Evolutionary conservation across 1,284 basidiomycete genomes (phyloP), one percentile per base, ranked within the genome.

Genomic region (Fistulina hepatica): DNA sequence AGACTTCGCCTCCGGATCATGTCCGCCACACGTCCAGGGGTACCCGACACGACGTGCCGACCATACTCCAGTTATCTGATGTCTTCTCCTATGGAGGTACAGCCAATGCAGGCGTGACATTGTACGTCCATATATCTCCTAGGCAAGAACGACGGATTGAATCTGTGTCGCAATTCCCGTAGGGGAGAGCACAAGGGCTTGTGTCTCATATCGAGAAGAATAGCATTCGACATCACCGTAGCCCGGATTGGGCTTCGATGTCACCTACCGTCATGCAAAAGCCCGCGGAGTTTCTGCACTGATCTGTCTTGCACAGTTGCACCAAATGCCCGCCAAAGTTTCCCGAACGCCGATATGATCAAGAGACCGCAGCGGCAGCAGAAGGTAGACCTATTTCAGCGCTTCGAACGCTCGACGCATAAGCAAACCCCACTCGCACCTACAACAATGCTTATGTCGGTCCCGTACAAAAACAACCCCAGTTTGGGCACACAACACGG

Each of bases 231-330:
- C 63, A 92, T 98, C 4, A 95, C 98, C 6, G 95, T 95, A 3
- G 95, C 98, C 95, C 95, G 19, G 94, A 97, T 64, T 98, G 95
- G 13, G 95, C 95, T 67, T 98, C n/a, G n/a, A n/a, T n/a, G n/a
- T n/a, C n/a, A n/a, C n/a, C n/a, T n/a, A n/a, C n/a, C n/a, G n/a
- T n/a, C n/a, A n/a, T n/a, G n/a, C n/a, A n/a, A n/a, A n/a, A n/a
- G n/a, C n/a, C n/a, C n/a, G n/a, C n/a, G n/a, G n/a, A n/a, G n/a
- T n/a, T n/a, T n/a, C n/a, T n/a, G n/a, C n/a, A n/a, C n/a, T n/a
- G n/a, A n/a, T n/a, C n/a, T n/a, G n/a, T n/a, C n/a, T n/a, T n/a
- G n/a, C n/a, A n/a, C n/a, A n/a, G n/a, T n/a, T n/a, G n/a, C n/a
- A n/a, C n/a, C n/a, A n/a, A n/a, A n/a, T n/a, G n/a, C n/a, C n/a